Evolutionary conservation across 169 alveolate species (phyloP).

Genomic region (Plasmodium berghei): DNA sequence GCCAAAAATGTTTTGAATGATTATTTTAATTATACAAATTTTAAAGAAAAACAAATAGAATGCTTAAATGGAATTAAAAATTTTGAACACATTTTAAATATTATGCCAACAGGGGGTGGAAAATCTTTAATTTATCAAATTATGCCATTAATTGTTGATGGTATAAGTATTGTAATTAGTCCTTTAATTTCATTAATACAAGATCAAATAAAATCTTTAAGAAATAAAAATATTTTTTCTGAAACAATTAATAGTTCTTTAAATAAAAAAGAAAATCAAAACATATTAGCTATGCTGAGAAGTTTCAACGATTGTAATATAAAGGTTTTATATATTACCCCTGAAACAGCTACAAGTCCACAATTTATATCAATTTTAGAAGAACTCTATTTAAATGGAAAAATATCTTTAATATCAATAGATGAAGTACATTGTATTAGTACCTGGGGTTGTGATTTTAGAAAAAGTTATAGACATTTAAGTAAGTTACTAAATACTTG

Average conservation of each 20-base stretch:
- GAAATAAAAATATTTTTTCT: slow-evolving; percentile 88
- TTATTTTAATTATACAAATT: slow-evolving; percentile 66
- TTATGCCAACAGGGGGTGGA: slow-evolving; percentile 99
- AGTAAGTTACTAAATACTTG: slow-evolving; percentile 87
- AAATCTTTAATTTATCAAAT: slow-evolving; percentile 96
- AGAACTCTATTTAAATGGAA: slow-evolving; percentile 80
- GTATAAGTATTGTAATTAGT: slow-evolving; percentile 94
- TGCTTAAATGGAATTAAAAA: slow-evolving; percentile 92
- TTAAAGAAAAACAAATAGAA: slow-evolving; percentile 93
- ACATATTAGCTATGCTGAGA: slow-evolving; percentile 51
- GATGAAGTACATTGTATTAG: slow-evolving; percentile 94
- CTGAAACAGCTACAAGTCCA: slow-evolving; percentile 87
- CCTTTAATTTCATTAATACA: slow-evolving; percentile 96
- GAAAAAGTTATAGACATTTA: slow-evolving; percentile 92
- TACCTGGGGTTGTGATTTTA: slow-evolving; percentile 93
- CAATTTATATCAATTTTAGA: slow-evolving; percentile 76
- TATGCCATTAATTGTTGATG: slow-evolving; percentile 93
- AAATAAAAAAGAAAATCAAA: slow-evolving; percentile 60
- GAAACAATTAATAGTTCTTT: slow-evolving; percentile 80
- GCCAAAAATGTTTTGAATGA: slow-evolving; percentile 30
- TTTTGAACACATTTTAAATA: slow-evolving; percentile 91
- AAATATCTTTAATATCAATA: slow-evolving; percentile 88
- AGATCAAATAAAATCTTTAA: slow-evolving; percentile 92
- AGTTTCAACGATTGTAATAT: slow-evolving; percentile 74
- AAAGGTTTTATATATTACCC: slow-evolving; percentile 86